Evolutionary conservation across 352 stramenopile genomes (phyloP).

Genomic region (Pythium aphanidermatum): DNA sequence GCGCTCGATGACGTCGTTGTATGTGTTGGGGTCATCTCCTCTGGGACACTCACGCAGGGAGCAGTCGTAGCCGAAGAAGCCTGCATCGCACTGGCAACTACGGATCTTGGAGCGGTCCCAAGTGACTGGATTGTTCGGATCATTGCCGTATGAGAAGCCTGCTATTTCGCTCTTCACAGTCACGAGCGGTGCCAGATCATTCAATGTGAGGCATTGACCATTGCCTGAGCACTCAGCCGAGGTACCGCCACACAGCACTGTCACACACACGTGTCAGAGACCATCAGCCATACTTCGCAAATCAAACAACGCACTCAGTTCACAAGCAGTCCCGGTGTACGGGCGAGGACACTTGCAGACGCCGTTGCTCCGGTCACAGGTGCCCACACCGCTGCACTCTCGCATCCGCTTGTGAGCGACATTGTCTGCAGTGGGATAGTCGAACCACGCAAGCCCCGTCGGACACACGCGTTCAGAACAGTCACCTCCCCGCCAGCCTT

Average conservation of each 20-base stretch:
- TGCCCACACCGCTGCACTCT: conserved; percentile 62
- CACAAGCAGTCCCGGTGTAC: conserved; percentile 61
- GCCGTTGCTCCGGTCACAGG: conserved; percentile 63
- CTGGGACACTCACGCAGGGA: conserved; percentile 59
- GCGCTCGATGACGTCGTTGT: conserved; percentile 45
- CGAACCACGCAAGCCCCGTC: conserved; percentile 51
- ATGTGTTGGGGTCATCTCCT: conserved; percentile 63
- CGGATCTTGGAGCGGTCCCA: conserved; percentile 71
- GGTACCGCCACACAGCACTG: conserved; percentile 46
- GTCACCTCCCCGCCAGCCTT: conserved; percentile 69
- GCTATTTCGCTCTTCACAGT: conserved; percentile 46
- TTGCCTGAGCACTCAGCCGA: conserved; percentile 61
- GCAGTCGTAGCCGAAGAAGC: conserved; percentile 66
- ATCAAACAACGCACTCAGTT: conserved; percentile 40
- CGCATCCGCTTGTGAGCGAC: conserved; percentile 36
- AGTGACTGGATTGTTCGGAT: conserved; percentile 63
- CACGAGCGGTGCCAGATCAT: conserved; percentile 46
- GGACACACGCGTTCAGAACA: conserved; percentile 71
- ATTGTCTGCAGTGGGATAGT: conserved; percentile 48
- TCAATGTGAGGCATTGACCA: conserved; percentile 66
- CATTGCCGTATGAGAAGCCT: conserved; percentile 50
- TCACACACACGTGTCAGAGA: no score
- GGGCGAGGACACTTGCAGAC: conserved; percentile 65
- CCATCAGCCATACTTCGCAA: no score
- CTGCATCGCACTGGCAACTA: conserved; percentile 52